Conservation (phyloP, 352 stramenopile species). For the Globisporangium apiculatum region DNA sequence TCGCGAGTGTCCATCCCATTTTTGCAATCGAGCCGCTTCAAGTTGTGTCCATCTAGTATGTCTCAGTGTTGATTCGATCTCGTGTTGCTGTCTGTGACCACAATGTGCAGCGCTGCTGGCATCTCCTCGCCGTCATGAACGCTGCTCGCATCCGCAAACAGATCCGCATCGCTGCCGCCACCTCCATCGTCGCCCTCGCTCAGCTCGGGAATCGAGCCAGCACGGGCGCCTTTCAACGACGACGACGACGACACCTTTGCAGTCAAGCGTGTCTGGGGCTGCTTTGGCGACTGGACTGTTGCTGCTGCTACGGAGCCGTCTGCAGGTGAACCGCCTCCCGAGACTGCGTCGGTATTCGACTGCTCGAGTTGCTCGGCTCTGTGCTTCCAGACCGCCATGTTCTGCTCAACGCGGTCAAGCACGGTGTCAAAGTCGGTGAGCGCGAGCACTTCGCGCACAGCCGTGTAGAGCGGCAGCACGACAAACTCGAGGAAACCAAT, state of each 20-base stretch:
- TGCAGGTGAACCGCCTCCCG: background rate
- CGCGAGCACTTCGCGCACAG: conserved; percentile 39
- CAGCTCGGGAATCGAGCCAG: background rate
- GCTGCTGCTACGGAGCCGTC: background rate
- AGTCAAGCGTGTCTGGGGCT: background rate
- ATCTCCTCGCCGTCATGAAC: background rate
- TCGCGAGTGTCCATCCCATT: too few relatives aligned
- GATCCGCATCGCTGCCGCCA: background rate
- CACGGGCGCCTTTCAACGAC: background rate
- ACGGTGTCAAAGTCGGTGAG: conserved; percentile 38
- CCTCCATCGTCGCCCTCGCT: conserved; percentile 7
- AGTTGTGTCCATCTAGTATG: too few relatives aligned
- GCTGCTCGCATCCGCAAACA: background rate
- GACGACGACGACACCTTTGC: too few relatives aligned
- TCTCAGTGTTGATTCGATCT: too few relatives aligned
- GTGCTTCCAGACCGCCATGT: conserved; percentile 43
- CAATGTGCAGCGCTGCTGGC: conserved; percentile 2
- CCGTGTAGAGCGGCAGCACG: conserved; percentile 54
- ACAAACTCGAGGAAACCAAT: conserved; percentile 73
- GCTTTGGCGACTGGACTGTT: background rate
- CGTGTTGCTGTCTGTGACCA: background rate
- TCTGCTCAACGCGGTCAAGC: conserved; percentile 35
- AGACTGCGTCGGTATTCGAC: background rate
- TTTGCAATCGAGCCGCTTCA: too few relatives aligned
- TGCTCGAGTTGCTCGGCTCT: conserved; percentile 9